A percentile compares a stretch with the other conserved stretches of the same genome.
Conservation (phyloP, 306 rosid genomes). For the Carpinus fangiana region DNA sequence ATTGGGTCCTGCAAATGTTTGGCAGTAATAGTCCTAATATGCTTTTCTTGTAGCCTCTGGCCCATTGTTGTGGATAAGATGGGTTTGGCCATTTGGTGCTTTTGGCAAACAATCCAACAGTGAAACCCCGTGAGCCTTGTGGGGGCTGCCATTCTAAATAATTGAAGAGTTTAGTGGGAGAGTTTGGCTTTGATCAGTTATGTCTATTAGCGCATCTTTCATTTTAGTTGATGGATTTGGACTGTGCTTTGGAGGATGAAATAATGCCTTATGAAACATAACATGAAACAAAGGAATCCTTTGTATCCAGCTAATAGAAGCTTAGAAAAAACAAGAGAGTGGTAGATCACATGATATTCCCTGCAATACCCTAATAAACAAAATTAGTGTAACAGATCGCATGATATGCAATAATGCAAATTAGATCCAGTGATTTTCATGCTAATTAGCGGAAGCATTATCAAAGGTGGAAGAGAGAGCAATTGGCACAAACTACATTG, state of each 20-base stretch:
- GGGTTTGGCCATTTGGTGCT: neutral
- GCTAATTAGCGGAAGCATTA: neutral
- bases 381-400: neutral
- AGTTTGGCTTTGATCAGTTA: neutral
- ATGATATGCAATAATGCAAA: neutral
- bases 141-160: constrained; percentile 22
- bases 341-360: too few species aligned
- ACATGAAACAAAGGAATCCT: neutral
- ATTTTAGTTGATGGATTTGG: neutral
- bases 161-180: neutral
- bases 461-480: neutral
- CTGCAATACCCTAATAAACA: too few species aligned
- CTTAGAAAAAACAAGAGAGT: neutral
- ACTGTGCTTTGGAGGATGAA: neutral
- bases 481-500: too few species aligned
- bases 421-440: too few species aligned
- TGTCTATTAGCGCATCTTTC: neutral
- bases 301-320: neutral
- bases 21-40: neutral
- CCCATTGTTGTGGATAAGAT: neutral
- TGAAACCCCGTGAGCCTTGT: constrained; percentile 37
- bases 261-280: neutral
- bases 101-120: neutral
- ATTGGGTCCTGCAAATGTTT: neutral
- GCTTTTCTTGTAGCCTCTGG: neutral